phyloP scores from a whole-genome alignment of 2,329 filamentous ascomycete genomes.

The Fusarium equiseti region DNA sequence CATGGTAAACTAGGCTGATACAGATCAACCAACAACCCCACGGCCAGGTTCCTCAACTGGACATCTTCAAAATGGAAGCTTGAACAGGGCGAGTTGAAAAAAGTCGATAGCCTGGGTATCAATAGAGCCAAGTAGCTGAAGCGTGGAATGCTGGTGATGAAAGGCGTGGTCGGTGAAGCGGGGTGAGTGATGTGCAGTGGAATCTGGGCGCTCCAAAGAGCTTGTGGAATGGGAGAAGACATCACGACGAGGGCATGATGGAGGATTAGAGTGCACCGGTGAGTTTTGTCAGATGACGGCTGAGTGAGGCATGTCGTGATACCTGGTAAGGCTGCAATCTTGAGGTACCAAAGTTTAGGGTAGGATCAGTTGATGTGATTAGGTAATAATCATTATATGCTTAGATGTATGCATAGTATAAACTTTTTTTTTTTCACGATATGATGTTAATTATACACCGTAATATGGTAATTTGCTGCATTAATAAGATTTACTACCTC shows the following conservation, averaged over 20 bases:
- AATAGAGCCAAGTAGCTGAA: conserved; percentile 71
- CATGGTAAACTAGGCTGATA: conserved; percentile 68
- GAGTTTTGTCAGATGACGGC: conserved; percentile 5
- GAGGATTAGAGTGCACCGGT: background rate
- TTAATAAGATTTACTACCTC: background rate
- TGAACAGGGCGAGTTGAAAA: conserved; percentile 66
- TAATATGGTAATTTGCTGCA: background rate
- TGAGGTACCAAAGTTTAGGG: conserved; percentile 4
- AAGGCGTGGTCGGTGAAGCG: conserved; percentile 60
- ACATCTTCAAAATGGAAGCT: conserved; percentile 70
- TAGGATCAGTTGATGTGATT: conserved; percentile 17
- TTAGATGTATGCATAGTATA: background rate
- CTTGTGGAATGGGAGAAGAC: conserved; percentile 55
- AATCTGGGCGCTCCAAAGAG: conserved; percentile 67
- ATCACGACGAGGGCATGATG: conserved; percentile 44
- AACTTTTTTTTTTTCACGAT: background rate
- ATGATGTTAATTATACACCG: background rate
- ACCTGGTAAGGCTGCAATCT: conserved; percentile 11
- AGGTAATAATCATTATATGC: conserved; percentile 13
- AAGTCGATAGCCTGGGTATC: conserved; percentile 65
- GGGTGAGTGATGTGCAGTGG: conserved; percentile 68
- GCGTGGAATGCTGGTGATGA: conserved; percentile 67
- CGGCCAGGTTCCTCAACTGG: conserved; percentile 65
- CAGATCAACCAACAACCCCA: conserved; percentile 67
- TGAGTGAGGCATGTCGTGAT: conserved; percentile 9